These are phyloP conservation scores for Smittium mucronatum DNA, from an alignment of 371 early-diverging fungal genomes.

Conservation along the genomic window DNA sequence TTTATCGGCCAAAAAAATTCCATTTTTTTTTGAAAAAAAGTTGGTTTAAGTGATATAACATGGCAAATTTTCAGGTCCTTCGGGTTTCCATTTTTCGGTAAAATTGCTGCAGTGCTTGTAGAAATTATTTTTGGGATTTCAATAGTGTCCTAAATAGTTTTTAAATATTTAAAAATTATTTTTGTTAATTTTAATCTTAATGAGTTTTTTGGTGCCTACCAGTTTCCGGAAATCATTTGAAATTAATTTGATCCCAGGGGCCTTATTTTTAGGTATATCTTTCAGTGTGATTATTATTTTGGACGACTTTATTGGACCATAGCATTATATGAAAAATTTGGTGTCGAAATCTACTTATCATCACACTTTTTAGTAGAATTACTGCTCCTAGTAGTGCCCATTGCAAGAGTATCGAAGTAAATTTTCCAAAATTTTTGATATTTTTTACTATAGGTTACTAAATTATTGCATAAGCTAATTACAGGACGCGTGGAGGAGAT, in stretches of 20 bases:
- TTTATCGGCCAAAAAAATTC: background rate
- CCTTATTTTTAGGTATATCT: background rate
- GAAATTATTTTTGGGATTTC: background rate
- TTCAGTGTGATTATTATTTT: background rate
- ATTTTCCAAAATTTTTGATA: background rate
- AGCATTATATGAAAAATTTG: background rate
- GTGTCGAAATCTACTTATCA: background rate
- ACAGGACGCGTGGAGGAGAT: background rate
- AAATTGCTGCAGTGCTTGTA: background rate
- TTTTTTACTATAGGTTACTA: background rate
- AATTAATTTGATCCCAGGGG: background rate
- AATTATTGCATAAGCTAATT: background rate
- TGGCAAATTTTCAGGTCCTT: background rate
- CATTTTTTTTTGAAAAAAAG: background rate
- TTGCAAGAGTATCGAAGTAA: background rate
- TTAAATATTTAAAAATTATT: background rate
- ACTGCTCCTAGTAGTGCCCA: background rate
- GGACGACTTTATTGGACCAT: background rate
- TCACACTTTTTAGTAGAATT: background rate
- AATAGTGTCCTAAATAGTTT: background rate
- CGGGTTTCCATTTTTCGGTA: constrained; percentile 4
- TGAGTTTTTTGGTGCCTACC: background rate
- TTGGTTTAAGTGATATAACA: background rate
- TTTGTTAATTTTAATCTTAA: background rate
- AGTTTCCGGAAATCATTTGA: background rate